Conservation (phyloP, 1,284 basidiomycete genomes). For the Meripilus lineatus region DNA sequence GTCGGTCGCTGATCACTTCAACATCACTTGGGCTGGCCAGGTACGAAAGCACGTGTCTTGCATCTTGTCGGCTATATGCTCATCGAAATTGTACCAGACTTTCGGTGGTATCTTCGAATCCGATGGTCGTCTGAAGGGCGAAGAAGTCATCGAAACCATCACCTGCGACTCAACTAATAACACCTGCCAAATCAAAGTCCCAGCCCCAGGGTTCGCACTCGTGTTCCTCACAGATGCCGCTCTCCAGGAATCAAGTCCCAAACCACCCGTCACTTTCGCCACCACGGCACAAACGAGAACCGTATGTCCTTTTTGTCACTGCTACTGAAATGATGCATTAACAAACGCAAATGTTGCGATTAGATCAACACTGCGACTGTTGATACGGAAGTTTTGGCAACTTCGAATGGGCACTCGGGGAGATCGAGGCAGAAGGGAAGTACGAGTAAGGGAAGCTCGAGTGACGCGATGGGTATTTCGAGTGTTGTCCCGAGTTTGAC, state of each 20-base stretch:
- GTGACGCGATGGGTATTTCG: neutral
- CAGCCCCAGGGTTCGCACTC: constrained; percentile 48
- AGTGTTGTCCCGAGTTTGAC: constrained; percentile 2
- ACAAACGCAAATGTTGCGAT: neutral
- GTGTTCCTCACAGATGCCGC: constrained; percentile 45
- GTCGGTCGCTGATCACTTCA: constrained; percentile 56
- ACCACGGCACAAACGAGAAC: constrained; percentile 28
- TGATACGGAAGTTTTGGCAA: constrained; percentile 23
- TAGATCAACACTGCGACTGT: constrained; percentile 29
- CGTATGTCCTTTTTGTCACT: neutral
- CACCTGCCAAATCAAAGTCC: constrained; percentile 42
- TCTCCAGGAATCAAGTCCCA: constrained; percentile 28
- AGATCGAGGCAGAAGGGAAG: constrained; percentile 17
- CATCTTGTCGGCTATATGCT: neutral
- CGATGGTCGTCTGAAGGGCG: constrained; percentile 44
- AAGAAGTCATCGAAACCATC: constrained; percentile 35
- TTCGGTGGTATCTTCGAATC: constrained; percentile 59
- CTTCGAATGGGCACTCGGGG: constrained; percentile 23
- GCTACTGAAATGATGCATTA: neutral
- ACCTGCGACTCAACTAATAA: constrained; percentile 37
- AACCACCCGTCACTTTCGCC: constrained; percentile 33
- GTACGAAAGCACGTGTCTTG: constrained; percentile 9
- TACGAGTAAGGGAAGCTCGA: constrained; percentile 19
- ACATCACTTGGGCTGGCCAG: constrained; percentile 67
- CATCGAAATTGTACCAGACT: constrained; percentile 38